Evolutionary conservation across 345 rosid genomes (phyloP).

Genomic region (Carallia brachiata): DNA sequence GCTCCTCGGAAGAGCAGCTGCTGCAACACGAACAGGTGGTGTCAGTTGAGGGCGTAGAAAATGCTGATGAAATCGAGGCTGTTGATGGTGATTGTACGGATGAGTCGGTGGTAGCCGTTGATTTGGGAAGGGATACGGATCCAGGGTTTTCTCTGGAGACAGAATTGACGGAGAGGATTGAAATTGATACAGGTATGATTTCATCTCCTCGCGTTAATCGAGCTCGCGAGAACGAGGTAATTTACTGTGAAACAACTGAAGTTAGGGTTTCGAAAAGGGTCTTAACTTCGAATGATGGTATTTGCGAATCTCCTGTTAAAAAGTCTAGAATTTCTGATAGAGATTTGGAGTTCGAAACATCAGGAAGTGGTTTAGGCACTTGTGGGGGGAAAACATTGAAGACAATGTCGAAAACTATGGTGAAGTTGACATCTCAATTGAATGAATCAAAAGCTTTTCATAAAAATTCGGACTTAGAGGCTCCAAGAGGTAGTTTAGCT

Average conservation of each 20-base stretch:
- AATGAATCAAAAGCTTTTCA: not conserved
- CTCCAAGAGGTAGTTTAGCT: not conserved
- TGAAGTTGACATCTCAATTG: conserved; percentile 18
- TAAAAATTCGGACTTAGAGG: not conserved
- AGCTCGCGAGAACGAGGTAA: conserved; percentile 7
- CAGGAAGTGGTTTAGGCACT: not conserved
- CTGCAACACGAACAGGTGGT: not conserved
- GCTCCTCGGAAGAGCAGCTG: not conserved
- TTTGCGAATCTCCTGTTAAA: conserved; percentile 15
- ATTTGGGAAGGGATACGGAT: conserved; percentile 45
- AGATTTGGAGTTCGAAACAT: conserved; percentile 11
- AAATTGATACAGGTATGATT: not conserved
- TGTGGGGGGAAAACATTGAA: conserved; percentile 5
- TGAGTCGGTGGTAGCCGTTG: conserved; percentile 18
- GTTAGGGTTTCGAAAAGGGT: conserved; percentile 24
- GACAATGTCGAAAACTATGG: conserved; percentile 23
- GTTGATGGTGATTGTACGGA: conserved; percentile 6
- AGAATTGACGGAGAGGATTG: conserved; percentile 30
- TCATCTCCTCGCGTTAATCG: not conserved
- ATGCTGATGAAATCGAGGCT: not conserved
- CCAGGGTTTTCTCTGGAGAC: conserved; percentile 27
- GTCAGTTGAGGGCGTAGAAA: not conserved
- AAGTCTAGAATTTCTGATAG: conserved; percentile 16
- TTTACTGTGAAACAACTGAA: conserved; percentile 10
- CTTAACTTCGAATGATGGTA: not conserved